phyloP scores from a whole-genome alignment of 257 asterid species.

The Penstemon eatonii region DNA sequence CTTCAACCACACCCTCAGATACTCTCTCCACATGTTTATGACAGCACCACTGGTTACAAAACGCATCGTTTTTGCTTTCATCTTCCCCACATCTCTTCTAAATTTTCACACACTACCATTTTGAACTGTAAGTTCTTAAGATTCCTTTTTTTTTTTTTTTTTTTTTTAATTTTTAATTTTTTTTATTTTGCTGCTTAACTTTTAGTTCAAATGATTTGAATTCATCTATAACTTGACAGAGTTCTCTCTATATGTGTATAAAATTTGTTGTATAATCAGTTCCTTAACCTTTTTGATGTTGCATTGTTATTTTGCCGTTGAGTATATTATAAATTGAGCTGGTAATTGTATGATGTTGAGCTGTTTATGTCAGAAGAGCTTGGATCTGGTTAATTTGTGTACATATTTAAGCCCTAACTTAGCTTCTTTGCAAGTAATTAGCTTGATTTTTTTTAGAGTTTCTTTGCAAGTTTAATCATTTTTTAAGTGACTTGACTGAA shows the following conservation, averaged over 20 bases:
- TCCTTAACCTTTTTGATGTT: constrained; percentile 13
- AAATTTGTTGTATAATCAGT: not conserved
- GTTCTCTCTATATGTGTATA: not conserved
- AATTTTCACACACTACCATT: constrained; percentile 7
- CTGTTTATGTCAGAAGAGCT: constrained; percentile 5
- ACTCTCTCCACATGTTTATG: constrained; percentile 17
- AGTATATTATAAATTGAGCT: constrained; percentile 10
- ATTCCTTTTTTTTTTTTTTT: not conserved
- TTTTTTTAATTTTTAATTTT: too few relatives aligned
- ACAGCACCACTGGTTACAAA: constrained; percentile 24
- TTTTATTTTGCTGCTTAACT: not conserved
- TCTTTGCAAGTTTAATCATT: not conserved
- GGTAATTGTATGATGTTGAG: constrained; percentile 1
- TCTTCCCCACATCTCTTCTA: constrained; percentile 25
- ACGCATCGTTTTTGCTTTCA: constrained; percentile 28
- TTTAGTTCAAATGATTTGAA: not conserved
- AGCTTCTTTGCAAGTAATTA: not conserved
- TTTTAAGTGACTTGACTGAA: not conserved
- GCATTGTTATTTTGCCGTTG: constrained; percentile 25
- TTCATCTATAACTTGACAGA: constrained; percentile 7
- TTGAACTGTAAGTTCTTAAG: constrained; percentile 29
- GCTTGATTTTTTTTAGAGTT: not conserved
- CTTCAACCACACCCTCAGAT: constrained; percentile 1
- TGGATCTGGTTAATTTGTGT: constrained; percentile 34
- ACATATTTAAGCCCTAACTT: not conserved